Percentiles rank a stretch among this genome's conserved stretches.
Evolutionary conservation across 257 asterid species (phyloP).

Genomic region (Scutellaria baicalensis): DNA sequence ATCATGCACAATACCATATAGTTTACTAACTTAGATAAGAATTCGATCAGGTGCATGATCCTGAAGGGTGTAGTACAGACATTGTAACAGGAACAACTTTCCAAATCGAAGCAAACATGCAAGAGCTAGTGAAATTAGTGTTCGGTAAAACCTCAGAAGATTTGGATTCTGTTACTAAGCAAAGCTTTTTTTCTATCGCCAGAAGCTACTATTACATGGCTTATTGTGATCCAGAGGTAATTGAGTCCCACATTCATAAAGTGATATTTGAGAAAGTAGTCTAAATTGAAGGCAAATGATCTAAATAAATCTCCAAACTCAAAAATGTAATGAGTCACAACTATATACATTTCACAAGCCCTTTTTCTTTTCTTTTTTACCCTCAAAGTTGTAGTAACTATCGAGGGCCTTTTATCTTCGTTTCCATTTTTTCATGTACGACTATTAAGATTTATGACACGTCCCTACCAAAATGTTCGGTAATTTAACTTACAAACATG

Average conservation of each 20-base stretch:
- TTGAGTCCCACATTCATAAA: conserved; percentile 45
- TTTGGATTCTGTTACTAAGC: conserved; percentile 31
- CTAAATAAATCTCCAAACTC: not conserved
- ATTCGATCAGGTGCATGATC: conserved; percentile 3
- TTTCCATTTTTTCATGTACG: no score
- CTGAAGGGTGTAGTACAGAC: not conserved
- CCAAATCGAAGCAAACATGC: conserved; percentile 46
- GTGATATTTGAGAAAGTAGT: conserved; percentile 50
- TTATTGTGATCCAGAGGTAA: conserved; percentile 32
- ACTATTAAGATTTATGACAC: no score
- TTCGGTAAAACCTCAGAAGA: conserved; percentile 25
- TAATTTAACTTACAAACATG: no score
- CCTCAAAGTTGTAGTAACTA: no score
- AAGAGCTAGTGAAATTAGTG: conserved; percentile 39
- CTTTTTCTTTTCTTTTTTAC: no score
- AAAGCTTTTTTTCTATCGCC: conserved; percentile 43
- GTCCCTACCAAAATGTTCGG: no score
- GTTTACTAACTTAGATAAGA: not conserved
- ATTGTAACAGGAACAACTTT: conserved; percentile 11
- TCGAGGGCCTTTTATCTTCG: no score
- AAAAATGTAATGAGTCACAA: not conserved
- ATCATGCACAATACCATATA: no score
- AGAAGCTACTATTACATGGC: conserved; percentile 55
- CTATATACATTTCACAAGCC: no score
- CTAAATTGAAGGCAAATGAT: not conserved